Percentiles rank a stretch among this genome's conserved stretches.
Conservation (phyloP, 176 grass and related monocot species). For the Echinochloa phyllopogon region DNA sequence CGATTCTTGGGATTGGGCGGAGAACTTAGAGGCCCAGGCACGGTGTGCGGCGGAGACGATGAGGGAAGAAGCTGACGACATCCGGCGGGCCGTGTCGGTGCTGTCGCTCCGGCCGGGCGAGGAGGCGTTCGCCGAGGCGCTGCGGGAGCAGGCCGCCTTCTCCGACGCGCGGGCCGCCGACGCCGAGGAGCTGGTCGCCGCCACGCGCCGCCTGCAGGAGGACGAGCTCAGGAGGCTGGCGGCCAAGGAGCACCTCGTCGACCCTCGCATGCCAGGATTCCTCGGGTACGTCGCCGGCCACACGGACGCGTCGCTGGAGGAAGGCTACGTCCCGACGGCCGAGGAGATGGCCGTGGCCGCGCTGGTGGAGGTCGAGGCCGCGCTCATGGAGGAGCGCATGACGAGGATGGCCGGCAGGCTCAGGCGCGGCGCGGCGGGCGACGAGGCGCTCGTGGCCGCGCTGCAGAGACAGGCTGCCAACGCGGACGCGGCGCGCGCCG, state of each 20-base stretch:
- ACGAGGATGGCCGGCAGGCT: neutral
- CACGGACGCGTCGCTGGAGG: too few relatives aligned
- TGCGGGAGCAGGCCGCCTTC: neutral
- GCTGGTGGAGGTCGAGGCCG: too few relatives aligned
- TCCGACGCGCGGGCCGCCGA: neutral
- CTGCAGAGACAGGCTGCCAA: neutral
- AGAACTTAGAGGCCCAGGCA: too few relatives aligned
- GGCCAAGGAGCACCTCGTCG: neutral
- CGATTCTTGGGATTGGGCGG: too few relatives aligned
- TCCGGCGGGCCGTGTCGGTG: neutral
- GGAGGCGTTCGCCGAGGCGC: neutral
- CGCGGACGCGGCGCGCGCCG: neutral
- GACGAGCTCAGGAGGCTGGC: neutral
- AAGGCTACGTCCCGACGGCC: neutral
- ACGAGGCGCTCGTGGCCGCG: neutral
- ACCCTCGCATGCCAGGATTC: too few relatives aligned
- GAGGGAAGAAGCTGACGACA: neutral
- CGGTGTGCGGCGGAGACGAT: neutral
- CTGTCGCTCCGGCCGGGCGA: neutral
- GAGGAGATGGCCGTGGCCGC: neutral
- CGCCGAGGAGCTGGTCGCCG: neutral
- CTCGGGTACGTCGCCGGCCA: too few relatives aligned
- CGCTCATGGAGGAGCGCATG: neutral
- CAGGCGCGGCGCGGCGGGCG: neutral
- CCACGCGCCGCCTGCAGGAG: neutral